Base-by-base conservation (phyloP, 495 filamentous ascomycete species). In the Hypoxylon trugodes region DNA sequence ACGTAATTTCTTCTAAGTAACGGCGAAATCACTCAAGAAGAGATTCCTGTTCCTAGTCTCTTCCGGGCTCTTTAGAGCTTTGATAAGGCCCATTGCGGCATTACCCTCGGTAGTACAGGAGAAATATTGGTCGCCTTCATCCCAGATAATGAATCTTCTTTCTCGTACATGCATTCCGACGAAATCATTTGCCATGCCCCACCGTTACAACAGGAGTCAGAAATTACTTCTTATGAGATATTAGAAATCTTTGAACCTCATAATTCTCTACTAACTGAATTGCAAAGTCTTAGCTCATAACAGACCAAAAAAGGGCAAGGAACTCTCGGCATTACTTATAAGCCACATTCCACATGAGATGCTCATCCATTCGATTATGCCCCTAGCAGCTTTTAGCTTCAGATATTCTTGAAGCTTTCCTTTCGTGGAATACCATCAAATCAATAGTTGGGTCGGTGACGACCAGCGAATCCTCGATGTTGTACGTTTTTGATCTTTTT, bases 401-500 rank as follows among this genome's bases (percentile, higher is more conserved):
- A 82, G 69, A 7, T 77, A 71, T 9, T 79, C 65, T 55, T 80
- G 71, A 4, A 79, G 49, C 0, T 68, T 73, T 18, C 78, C 72
- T 65, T 83, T 77, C 70, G 9, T 59, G 60, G 60, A 77, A 81
- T 12, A 81, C 60, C 6, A 69, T n/a, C n/a, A n/a, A n/a, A n/a
- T n/a, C n/a, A n/a, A n/a, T 78, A 79, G 72, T 80, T 73, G 71
- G 74, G 75, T 80, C 70, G 78, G 74, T 79, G 79, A 80, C 72
- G 70, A 81, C 72, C 71, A 70, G 76, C 73, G 73, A 79, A 78
- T 73, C 61, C 59, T 67, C 40, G 69, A 72, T 79, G 74, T 76
- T 76, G 76, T 77, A 78, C 73, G 73, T 75, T 45, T n/a, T n/a
- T n/a, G n/a, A n/a, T n/a, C n/a, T n/a, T n/a, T n/a, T n/a, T n/a